These are phyloP conservation scores for Lipomyces anomalus DNA, from an alignment of 805 yeast genomes.

Conservation along the genomic window DNA sequence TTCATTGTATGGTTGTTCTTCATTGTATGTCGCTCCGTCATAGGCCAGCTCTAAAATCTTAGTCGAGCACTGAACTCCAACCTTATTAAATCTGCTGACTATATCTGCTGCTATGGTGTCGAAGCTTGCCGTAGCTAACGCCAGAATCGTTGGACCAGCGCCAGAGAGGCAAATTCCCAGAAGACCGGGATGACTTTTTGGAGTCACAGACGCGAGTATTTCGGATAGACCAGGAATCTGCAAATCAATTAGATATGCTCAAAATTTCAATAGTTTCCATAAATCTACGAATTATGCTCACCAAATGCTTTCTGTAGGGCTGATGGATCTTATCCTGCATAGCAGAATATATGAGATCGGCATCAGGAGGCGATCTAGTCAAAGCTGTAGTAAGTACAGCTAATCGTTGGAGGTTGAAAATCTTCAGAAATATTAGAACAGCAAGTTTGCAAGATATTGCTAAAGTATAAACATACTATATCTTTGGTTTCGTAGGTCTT, in stretches of 20 bases:
- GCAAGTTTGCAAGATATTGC: not conserved
- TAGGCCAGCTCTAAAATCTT: constrained; percentile 76
- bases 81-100: constrained; percentile 58
- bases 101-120: constrained; percentile 78
- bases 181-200: constrained; percentile 74
- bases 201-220: constrained; percentile 67
- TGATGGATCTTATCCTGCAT: constrained; percentile 97
- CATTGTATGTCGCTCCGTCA: constrained; percentile 63
- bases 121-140: constrained; percentile 83
- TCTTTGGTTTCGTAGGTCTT: constrained; percentile 69
- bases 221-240: constrained; percentile 81
- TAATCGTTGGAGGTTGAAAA: constrained; percentile 87
- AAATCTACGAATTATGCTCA: constrained; percentile 2
- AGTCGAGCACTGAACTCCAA: constrained; percentile 72
- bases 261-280: too few relatives aligned
- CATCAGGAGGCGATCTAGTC: constrained; percentile 75
- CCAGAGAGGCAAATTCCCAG: constrained; percentile 94
- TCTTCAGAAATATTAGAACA: constrained; percentile 26
- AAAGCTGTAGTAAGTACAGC: constrained; percentile 90
- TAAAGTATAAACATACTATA: constrained; percentile 34
- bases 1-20: too few relatives aligned
- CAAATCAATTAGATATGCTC: not conserved
- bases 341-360: constrained; percentile 79
- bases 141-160: constrained; percentile 96
- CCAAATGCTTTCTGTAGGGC: constrained; percentile 83